These are phyloP conservation scores for Erodium moschatum DNA, from an alignment of 441 rosid species.

Conservation along the genomic window DNA sequence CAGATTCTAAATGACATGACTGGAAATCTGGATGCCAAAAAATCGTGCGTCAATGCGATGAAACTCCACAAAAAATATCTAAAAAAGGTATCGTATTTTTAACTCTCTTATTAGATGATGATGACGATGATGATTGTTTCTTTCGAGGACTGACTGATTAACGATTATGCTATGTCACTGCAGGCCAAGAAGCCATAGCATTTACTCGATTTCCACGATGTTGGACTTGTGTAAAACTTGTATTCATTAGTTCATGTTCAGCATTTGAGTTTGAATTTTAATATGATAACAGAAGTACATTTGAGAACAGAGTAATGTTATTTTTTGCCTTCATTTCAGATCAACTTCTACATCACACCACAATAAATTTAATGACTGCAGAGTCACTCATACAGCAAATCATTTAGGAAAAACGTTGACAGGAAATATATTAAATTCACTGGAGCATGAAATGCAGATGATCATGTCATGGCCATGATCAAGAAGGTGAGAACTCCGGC, in stretches of 20 bases:
- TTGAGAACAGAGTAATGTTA: too few relatives aligned
- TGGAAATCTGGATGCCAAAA: conserved; percentile 81
- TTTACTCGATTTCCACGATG: not conserved
- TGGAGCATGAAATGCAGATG: too few relatives aligned
- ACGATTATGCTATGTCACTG: not conserved
- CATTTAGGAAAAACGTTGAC: too few relatives aligned
- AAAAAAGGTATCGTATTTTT: conserved; percentile 44
- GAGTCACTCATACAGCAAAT: too few relatives aligned
- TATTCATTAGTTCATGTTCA: too few relatives aligned
- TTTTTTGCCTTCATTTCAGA: too few relatives aligned
- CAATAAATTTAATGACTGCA: too few relatives aligned
- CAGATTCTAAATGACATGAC: conserved; percentile 86
- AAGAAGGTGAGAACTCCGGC: not conserved
- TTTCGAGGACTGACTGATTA: not conserved
- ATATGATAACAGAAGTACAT: too few relatives aligned
- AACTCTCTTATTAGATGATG: not conserved
- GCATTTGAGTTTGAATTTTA: too few relatives aligned
- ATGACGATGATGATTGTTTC: not conserved
- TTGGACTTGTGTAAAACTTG: too few relatives aligned
- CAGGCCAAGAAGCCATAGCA: conserved; percentile 50
- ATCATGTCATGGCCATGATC: not conserved
- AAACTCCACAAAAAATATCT: conserved; percentile 92
- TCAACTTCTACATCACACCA: too few relatives aligned
- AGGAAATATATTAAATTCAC: too few relatives aligned
- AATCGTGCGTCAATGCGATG: conserved; percentile 80